Evolutionary conservation across 169 alveolate genomes (phyloP), one percentile per base, ranked within the genome.

Genomic region (Plasmodium fragile): DNA sequence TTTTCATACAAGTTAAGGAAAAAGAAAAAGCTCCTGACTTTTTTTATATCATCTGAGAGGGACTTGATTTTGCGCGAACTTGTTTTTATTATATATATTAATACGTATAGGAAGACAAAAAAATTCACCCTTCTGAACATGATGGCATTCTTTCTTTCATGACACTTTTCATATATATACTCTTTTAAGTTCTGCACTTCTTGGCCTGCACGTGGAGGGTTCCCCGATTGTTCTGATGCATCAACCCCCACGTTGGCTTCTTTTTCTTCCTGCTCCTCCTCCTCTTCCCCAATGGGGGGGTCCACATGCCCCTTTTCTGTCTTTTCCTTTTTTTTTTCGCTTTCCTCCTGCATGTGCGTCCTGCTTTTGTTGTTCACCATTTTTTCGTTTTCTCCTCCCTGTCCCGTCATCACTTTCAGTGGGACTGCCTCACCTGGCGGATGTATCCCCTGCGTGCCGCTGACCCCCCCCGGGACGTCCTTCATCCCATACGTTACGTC

Each of bases 101-200:
- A 4, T 18, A 84, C 69, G 43, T 84, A 84, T 7, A 84, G 84
- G 78, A 84, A 84, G 53, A 84, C 69, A 65, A 84, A 84, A 36
- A 84, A 84, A 11, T 84, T 84, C 2, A 84, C 92, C 41, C 53
- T 84, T 84, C 92, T 72, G 34, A 72, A 84, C 92, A 84, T 84
- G 28, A 84, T 72, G 16, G 84, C 80, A 49, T 84, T 72, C 32
- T 72, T 52, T 36, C 73, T 84, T 7, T 84, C 92, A 18, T 28
- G 39, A 4, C 59, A 84, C 0, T 84, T 45, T 32, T 52, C 92
- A 52, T 84, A 84, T 25, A 84, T 72, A 22, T 84, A 84, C n/a
- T 84, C 92, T 13, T 84, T 84, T 32, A 84, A 34, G 41, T 72
- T 84, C n/a, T 30, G 28, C n/a, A 65, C 41, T 32, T 82, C 92